phyloP scores from a whole-genome alignment of 2,329 filamentous ascomycete species.

The Pyricularia sp. region DNA sequence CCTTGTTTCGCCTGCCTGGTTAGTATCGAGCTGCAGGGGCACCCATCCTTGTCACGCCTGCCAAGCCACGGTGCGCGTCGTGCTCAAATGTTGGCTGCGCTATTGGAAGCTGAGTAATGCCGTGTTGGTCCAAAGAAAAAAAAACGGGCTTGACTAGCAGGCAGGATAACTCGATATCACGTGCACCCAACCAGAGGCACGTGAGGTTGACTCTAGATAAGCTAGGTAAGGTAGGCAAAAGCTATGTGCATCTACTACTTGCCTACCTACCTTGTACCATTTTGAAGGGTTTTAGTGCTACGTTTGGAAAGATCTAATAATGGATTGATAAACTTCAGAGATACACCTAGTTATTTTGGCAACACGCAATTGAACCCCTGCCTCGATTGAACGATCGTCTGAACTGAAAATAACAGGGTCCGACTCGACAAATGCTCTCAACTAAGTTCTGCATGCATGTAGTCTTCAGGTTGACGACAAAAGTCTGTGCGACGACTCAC shows the following conservation, averaged over 20 bases:
- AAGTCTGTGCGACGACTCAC: not conserved
- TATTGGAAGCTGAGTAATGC: not conserved
- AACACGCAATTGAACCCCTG: not conserved
- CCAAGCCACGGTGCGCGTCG: not conserved
- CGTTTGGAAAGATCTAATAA: not conserved
- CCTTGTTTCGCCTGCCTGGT: not conserved
- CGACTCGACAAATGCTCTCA: not conserved
- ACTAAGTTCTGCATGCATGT: not conserved
- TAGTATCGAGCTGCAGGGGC: not conserved
- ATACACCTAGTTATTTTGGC: not conserved
- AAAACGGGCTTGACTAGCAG: no score
- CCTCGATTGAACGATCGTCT: not conserved
- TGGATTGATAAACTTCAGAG: not conserved
- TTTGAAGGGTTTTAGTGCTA: not conserved
- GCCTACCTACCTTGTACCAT: no score
- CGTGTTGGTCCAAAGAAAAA: not conserved
- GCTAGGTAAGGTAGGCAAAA: no score
- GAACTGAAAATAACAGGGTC: not conserved
- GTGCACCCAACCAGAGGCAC: not conserved
- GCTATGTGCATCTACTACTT: no score
- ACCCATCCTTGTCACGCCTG: not conserved
- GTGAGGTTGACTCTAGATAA: no score
- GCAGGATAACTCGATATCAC: not conserved
- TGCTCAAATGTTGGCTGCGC: not conserved
- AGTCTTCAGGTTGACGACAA: not conserved